A percentile compares a stretch with the other conserved stretches of the same genome.
These are phyloP conservation scores for Retiboletus flavoniger DNA, from an alignment of 1,284 basidiomycete species.

Conservation along the genomic window DNA sequence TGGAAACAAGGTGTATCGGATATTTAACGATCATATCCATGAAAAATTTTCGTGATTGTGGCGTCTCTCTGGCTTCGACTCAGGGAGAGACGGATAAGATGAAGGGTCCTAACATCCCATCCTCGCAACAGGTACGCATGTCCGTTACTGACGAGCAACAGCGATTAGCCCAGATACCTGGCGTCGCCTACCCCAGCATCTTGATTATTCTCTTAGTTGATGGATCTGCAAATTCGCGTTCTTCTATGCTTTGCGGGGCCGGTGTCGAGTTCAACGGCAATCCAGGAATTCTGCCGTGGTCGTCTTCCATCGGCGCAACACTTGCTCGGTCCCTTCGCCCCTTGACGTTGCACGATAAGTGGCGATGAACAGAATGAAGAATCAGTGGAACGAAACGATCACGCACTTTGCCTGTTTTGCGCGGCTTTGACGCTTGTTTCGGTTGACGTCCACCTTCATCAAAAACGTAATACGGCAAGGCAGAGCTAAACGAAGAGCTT, in stretches of 20 bases:
- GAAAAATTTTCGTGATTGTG: no score
- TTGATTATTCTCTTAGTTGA: slow-evolving; percentile 51
- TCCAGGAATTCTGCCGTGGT: slow-evolving; percentile 40
- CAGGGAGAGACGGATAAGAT: no score
- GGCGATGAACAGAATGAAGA: slow-evolving; percentile 18
- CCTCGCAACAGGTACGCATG: no score
- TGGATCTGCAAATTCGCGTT: slow-evolving; percentile 42
- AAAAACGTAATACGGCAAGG: slow-evolving; percentile 81
- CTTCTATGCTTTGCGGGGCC: slow-evolving; percentile 34
- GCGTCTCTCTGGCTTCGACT: no score
- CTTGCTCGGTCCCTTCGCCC: slow-evolving; percentile 56
- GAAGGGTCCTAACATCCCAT: no score
- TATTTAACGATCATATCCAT: no score
- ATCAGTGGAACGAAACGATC: slow-evolving; percentile 12
- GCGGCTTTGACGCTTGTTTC: slow-evolving; percentile 56
- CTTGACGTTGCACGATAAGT: slow-evolving; percentile 19
- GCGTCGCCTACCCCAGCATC: slow-evolving; percentile 37
- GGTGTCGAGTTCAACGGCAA: slow-evolving; percentile 33
- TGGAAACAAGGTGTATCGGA: no score
- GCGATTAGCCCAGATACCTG: no score
- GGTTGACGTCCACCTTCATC: slow-evolving; percentile 76
- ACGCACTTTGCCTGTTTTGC: slow-evolving; percentile 75
- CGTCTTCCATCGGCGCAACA: slow-evolving; percentile 38
- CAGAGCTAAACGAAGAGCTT: slow-evolving; percentile 46
- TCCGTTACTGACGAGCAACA: no score